Evolutionary conservation across 1,284 basidiomycete genomes (phyloP).

Genomic region (Ceratobasidium sp.): DNA sequence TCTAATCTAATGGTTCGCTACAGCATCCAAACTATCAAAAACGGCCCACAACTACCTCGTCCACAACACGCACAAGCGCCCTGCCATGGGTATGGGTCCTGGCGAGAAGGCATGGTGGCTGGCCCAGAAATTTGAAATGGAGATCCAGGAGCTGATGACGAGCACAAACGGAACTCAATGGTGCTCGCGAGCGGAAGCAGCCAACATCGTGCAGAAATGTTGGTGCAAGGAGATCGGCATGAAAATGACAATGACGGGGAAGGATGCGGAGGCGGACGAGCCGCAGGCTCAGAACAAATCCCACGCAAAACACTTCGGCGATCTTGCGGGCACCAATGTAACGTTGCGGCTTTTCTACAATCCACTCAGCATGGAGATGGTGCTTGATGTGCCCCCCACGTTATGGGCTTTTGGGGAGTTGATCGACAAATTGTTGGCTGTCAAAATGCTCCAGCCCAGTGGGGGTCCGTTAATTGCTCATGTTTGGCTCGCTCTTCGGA

Average conservation of each 20-base stretch:
- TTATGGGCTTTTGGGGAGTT: not conserved
- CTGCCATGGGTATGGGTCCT: not conserved
- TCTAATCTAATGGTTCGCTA: not conserved
- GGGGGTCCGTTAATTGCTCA: not conserved
- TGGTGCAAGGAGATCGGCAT: not conserved
- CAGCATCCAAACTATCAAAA: not conserved
- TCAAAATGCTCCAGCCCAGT: not conserved
- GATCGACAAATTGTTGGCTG: not conserved
- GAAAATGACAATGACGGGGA: not conserved
- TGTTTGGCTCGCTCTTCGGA: not conserved
- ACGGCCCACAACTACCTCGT: not conserved
- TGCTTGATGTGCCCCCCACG: not conserved
- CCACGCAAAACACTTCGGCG: not conserved
- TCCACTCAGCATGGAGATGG: not conserved
- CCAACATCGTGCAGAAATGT: not conserved
- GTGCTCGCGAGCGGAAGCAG: not conserved
- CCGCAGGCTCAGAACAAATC: not conserved
- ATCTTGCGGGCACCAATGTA: not conserved
- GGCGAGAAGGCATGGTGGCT: constrained; percentile 6
- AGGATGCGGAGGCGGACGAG: not conserved
- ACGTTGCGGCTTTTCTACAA: not conserved
- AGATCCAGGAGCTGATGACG: not conserved
- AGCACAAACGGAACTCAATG: not conserved
- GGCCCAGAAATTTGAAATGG: not conserved
- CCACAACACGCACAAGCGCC: not conserved